phyloP scores from a whole-genome alignment of 305 asterid genomes.

The Solanum hybrid region DNA sequence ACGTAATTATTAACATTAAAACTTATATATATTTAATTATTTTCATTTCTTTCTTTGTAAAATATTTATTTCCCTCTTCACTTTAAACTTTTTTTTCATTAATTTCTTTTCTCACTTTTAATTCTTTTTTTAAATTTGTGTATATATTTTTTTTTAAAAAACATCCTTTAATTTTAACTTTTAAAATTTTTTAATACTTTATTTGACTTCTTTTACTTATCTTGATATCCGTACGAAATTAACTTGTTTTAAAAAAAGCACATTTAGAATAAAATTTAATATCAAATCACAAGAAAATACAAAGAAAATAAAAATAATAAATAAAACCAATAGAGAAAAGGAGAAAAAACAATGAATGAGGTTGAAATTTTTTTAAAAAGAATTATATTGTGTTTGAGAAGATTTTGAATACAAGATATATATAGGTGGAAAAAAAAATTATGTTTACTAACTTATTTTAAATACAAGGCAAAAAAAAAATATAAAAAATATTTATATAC shows the following conservation, averaged over 20 bases:
- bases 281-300: not conserved
- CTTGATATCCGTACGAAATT: not conserved
- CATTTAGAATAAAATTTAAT: not conserved
- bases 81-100: not conserved
- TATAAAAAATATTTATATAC: too few species aligned
- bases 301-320: not conserved
- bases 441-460: too few species aligned
- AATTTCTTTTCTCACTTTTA: not conserved
- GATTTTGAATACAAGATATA: too few species aligned
- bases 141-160: too few species aligned
- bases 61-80: not conserved
- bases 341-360: not conserved
- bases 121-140: rapidly evolving
- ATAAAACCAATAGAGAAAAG: not conserved
- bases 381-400: not conserved
- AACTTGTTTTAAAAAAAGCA: too few species aligned
- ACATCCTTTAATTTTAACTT: not conserved
- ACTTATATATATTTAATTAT: too few species aligned
- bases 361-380: too few species aligned
- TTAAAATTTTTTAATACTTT: too few species aligned
- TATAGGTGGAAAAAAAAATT: too few species aligned
- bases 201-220: not conserved
- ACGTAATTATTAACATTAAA: too few species aligned
- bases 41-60: not conserved
- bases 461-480: too few species aligned